These are phyloP conservation scores for Clonostachys solani DNA, from an alignment of 2,329 filamentous ascomycete genomes.

Conservation along the genomic window DNA sequence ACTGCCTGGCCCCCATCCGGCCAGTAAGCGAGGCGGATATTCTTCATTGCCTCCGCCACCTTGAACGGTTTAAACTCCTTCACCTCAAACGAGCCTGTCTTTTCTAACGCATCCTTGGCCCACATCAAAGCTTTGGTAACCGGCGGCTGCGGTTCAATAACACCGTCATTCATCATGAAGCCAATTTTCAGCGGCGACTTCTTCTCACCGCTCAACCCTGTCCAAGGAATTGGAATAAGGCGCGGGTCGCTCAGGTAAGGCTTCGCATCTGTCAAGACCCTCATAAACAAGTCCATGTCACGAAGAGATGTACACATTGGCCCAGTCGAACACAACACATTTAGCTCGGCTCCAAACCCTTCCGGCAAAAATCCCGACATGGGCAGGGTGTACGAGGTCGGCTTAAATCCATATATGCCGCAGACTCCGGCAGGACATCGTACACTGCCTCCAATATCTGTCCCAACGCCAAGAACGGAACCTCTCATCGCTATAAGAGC, in stretches of 20 bases:
- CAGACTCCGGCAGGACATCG: conserved; percentile 36
- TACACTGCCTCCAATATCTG: conserved; percentile 42
- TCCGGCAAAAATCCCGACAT: conserved; percentile 55
- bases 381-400: conserved; percentile 48
- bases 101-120: too few relatives aligned
- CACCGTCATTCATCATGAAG: conserved; percentile 44
- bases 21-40: too few relatives aligned
- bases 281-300: conserved; percentile 15
- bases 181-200: conserved; percentile 49
- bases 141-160: conserved; percentile 41
- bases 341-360: conserved; percentile 49
- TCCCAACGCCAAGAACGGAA: conserved; percentile 32
- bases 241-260: too few relatives aligned
- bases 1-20: too few relatives aligned
- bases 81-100: too few relatives aligned
- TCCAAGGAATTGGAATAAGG: conserved; percentile 37
- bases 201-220: conserved; percentile 42
- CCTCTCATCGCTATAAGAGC: conserved; percentile 34
- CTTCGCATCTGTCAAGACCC: too few relatives aligned
- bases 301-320: conserved; percentile 30
- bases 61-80: too few relatives aligned
- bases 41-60: too few relatives aligned
- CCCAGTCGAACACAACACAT: neutral
- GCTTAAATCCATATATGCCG: conserved; percentile 33
- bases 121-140: too few relatives aligned